Evolutionary conservation across 139 green algal genomes (phyloP), one percentile per base, ranked within the genome.

Genomic region (Haematococcus lacustris): DNA sequence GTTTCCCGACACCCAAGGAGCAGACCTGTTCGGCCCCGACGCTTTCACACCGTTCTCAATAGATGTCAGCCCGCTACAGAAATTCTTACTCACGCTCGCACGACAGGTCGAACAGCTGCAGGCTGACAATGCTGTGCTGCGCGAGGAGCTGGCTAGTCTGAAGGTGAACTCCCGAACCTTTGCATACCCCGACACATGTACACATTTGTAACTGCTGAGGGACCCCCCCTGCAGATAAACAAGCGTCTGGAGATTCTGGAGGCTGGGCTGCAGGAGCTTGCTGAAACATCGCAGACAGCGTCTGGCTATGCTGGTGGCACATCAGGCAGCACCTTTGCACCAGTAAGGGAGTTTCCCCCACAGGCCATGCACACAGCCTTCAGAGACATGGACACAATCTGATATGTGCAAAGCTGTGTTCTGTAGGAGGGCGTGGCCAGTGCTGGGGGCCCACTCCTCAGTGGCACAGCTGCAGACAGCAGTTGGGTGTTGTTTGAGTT

Each of bases 211-310:
- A 43, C n/a, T 3, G 13, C 30, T 43, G 30, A 30, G 23, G 3
- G 5, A 40, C 26, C 6, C 61, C 30, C 23, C 23, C 25, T 28
- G 33, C 73, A 83, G 78, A 41, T 80, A 26, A 47, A 38, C 25
- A 69, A 75, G 47, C 74, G 78, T 1, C 41, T 84, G 7, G 74
- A 80, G 21, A 39, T 66, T 0, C 50, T 84, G 38, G 78, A 84
- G 66, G 39, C 76, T 59, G 76, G 78, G 0, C 41, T 84, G 43
- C 78, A 84, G 59, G 78, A 84, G 70, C 71, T 84, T 4, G 66
- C 79, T 34, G 79, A 84, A 6, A 65, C 61, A 30, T 37, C n/a
- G 7, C 25, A 47, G 41, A 34, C 33, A 5, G 34, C 51, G 34
- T 38, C 33, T 9, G 21, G 65, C 33, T 61, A 51, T 47, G 68